These are phyloP conservation scores for Xanthoparmelia taractica DNA, from an alignment of 495 filamentous ascomycete species.

Conservation along the genomic window DNA sequence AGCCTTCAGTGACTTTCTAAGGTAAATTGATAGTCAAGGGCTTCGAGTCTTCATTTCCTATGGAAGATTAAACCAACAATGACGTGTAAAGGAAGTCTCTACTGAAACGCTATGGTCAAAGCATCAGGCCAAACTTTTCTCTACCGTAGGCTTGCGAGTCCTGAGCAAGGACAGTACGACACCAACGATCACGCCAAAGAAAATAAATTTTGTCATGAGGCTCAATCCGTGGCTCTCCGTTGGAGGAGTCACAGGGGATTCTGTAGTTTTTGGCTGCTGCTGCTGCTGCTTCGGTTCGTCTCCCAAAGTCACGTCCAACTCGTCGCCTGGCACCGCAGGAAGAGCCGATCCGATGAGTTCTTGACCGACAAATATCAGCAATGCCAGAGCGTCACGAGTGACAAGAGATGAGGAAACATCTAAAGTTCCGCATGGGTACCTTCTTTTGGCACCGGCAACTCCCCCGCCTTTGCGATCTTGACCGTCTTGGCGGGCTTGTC, in stretches of 20 bases:
- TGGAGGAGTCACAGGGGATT: conserved; percentile 24
- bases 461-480: conserved; percentile 92
- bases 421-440: conserved; percentile 98
- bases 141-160: conserved; percentile 24
- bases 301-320: conserved; percentile 33
- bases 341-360: conserved; percentile 31
- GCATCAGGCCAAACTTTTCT: conserved; percentile 40
- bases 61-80: too few species aligned
- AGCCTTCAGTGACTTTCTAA: too few species aligned
- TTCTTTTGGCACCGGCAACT: conserved; percentile 82
- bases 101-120: conserved; percentile 13
- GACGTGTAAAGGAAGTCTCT: too few species aligned
- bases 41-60: background rate
- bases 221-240: conserved; percentile 26
- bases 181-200: conserved; percentile 37
- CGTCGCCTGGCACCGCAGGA: conserved; percentile 30
- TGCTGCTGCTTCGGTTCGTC: conserved; percentile 13
- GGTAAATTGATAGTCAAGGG: too few species aligned
- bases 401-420: conserved; percentile 33
- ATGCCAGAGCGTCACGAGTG: conserved; percentile 25
- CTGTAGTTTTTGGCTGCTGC: conserved; percentile 21
- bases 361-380: conserved; percentile 36
- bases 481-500: conserved; percentile 70
- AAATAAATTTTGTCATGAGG: conserved; percentile 36
- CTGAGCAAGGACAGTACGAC: conserved; percentile 36